A percentile compares a stretch with the other conserved stretches of the same genome.
Evolutionary conservation across 2,329 filamentous ascomycete genomes (phyloP).

Genomic region (Trichophyton schoenleinii): DNA sequence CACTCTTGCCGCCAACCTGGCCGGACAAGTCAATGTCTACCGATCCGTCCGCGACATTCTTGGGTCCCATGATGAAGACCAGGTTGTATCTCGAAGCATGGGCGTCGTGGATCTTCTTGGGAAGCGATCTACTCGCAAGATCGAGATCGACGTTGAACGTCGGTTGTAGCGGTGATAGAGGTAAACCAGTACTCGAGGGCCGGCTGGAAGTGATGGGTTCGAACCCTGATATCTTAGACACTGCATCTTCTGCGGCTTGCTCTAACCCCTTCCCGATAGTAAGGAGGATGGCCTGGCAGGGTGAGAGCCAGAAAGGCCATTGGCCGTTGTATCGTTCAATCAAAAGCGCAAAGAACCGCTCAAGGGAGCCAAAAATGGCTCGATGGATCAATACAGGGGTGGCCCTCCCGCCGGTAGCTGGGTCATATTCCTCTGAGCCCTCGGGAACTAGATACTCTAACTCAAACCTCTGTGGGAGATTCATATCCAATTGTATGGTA

Average conservation of each 20-base stretch:
- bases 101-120: conserved; percentile 61
- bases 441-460: conserved; percentile 54
- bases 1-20: conserved; percentile 32
- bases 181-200: conserved; percentile 11
- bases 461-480: conserved; percentile 69
- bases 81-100: conserved; percentile 58
- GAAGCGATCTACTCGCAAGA: conserved; percentile 47
- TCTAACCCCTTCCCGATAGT: conserved; percentile 49
- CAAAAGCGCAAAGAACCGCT: conserved; percentile 70
- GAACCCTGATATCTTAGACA: conserved; percentile 38
- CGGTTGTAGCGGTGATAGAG: conserved; percentile 40
- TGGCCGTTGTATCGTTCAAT: conserved; percentile 70
- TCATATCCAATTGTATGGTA: conserved; percentile 81
- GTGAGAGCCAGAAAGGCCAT: conserved; percentile 84
- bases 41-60: conserved; percentile 45
- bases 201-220: neutral
- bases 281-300: conserved; percentile 61
- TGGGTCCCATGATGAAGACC: conserved; percentile 59
- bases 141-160: conserved; percentile 62
- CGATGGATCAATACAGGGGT: conserved; percentile 72
- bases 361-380: conserved; percentile 71
- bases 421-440: conserved; percentile 30
- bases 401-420: conserved; percentile 43
- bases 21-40: conserved; percentile 36
- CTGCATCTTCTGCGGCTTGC: conserved; percentile 38